phyloP scores from a whole-genome alignment of 2,329 filamentous ascomycete genomes.

The Ophiostoma himal-ulmi region DNA sequence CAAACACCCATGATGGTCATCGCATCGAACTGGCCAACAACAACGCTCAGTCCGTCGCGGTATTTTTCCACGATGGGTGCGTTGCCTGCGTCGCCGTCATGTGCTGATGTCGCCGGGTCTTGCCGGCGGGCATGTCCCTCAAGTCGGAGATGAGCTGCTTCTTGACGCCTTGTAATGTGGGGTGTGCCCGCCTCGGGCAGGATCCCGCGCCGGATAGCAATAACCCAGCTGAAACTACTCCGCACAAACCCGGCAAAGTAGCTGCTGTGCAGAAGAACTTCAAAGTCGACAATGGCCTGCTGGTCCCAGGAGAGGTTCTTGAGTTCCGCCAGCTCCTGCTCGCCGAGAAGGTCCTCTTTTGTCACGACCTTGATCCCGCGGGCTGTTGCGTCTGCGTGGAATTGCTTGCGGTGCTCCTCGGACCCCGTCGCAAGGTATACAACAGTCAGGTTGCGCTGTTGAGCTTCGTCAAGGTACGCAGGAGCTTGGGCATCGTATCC shows the following conservation, averaged over 20 bases:
- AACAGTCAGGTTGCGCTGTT: conserved; percentile 28
- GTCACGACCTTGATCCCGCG: conserved; percentile 32
- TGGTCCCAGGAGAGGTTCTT: conserved; percentile 32
- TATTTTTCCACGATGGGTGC: conserved; percentile 21
- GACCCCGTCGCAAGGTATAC: conserved; percentile 38
- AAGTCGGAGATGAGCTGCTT: not conserved
- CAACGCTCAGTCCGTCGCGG: conserved; percentile 21
- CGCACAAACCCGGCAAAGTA: conserved; percentile 22
- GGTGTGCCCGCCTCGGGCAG: conserved; percentile 21
- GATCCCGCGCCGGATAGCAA: conserved; percentile 21
- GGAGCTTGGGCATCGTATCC: conserved; percentile 36
- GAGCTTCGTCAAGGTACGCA: conserved; percentile 35
- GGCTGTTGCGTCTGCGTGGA: conserved; percentile 30
- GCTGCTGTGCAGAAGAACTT: conserved; percentile 22
- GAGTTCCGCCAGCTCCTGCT: conserved; percentile 30
- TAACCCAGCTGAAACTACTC: conserved; percentile 22
- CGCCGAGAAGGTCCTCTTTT: conserved; percentile 35
- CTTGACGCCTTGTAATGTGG: conserved; percentile 1
- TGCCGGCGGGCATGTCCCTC: conserved; percentile 11
- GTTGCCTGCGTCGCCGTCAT: not conserved
- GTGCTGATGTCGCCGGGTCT: not conserved
- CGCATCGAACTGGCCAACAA: conserved; percentile 21
- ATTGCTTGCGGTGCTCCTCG: conserved; percentile 29
- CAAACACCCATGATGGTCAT: conserved; percentile 23
- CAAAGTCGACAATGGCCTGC: conserved; percentile 24